phyloP scores from a whole-genome alignment of 2,329 filamentous ascomycete species.

The Fusarium lyarnte region DNA sequence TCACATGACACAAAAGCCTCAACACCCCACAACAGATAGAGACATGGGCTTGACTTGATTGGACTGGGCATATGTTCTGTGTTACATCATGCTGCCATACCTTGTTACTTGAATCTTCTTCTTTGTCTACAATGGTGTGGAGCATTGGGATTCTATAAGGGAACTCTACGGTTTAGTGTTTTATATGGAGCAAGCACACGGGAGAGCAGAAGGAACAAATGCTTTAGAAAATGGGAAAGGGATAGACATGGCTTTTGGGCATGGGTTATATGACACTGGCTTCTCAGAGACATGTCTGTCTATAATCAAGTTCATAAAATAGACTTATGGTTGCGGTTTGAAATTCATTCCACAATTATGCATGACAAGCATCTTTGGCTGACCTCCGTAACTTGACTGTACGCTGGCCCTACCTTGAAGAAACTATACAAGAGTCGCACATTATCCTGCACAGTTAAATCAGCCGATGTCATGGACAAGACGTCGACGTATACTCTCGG shows the following conservation, averaged over 20 bases:
- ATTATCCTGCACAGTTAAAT: not conserved
- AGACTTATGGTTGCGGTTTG: conserved; percentile 7
- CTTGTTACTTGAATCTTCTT: not conserved
- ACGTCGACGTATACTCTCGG: not conserved
- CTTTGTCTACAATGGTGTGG: conserved; percentile 1
- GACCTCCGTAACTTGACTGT: not conserved
- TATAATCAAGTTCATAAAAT: not conserved
- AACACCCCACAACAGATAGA: not conserved
- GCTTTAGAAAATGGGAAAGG: not conserved
- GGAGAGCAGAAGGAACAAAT: not conserved
- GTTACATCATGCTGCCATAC: not conserved
- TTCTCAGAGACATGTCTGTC: not conserved
- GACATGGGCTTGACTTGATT: not conserved
- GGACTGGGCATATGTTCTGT: not conserved
- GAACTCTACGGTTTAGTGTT: not conserved
- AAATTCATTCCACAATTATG: conserved; percentile 7
- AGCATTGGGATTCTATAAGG: not conserved
- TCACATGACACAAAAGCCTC: conserved; percentile 13
- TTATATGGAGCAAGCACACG: not conserved
- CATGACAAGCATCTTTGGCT: not conserved
- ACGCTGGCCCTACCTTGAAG: not conserved
- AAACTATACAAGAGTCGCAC: not conserved
- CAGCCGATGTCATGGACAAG: not conserved
- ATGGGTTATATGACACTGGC: not conserved
- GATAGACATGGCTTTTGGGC: conserved; percentile 15